Evolutionary conservation across 78 protist species (phyloP).

Genomic region (Trichosphaerium sp.): DNA sequence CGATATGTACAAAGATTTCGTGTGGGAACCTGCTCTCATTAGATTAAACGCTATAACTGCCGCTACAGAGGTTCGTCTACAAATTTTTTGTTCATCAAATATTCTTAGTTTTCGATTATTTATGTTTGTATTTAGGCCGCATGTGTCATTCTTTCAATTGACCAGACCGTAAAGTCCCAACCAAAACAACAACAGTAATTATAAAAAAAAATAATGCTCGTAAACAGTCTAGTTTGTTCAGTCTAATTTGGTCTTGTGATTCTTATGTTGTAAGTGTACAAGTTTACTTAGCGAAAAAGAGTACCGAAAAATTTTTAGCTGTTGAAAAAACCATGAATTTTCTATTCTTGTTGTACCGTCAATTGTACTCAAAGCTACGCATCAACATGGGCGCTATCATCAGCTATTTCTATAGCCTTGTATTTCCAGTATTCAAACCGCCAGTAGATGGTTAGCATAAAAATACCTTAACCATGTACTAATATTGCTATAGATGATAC

Average conservation of each 20-base stretch:
- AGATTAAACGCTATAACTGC: constrained; percentile 90
- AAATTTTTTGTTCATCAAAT: too few species aligned
- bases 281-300: not conserved
- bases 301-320: not conserved
- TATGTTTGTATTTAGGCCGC: too few species aligned
- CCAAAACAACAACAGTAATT: not conserved
- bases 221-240: not conserved
- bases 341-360: too few species aligned
- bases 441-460: too few species aligned
- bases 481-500: too few species aligned
- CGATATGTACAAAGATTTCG: constrained; percentile 82
- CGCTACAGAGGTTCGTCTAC: constrained; percentile 98
- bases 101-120: too few species aligned
- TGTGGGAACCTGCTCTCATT: constrained; percentile 97
- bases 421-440: too few species aligned
- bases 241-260: not conserved
- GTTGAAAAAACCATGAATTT: not conserved
- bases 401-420: too few species aligned
- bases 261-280: not conserved
- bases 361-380: too few species aligned
- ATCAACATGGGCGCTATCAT: too few species aligned
- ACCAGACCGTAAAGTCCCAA: constrained; percentile 82
- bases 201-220: not conserved
- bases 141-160: constrained; percentile 94
- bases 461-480: too few species aligned